Percentiles rank a stretch among this genome's conserved stretches.
phyloP scores from a whole-genome alignment of 1,284 basidiomycete species.

The Rhodotorula sp. region DNA sequence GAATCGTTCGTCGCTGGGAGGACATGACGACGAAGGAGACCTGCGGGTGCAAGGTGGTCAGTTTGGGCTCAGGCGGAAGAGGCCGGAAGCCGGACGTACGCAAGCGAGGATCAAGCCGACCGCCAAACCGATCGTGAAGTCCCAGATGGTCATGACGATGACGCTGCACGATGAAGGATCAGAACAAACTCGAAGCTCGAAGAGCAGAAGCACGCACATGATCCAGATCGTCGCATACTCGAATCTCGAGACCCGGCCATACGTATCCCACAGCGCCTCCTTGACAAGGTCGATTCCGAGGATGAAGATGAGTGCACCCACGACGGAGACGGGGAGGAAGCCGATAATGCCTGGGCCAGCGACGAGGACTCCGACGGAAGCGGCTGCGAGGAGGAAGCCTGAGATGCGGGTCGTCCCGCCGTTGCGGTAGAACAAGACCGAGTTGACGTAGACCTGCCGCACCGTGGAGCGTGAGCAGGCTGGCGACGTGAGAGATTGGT shows the following conservation, averaged over 20 bases:
- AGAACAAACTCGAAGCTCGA: too few species aligned
- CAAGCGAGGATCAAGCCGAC: constrained; percentile 69
- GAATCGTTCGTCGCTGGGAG: constrained; percentile 76
- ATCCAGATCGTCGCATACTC: constrained; percentile 58
- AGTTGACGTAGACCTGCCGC: constrained; percentile 61
- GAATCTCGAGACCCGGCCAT: constrained; percentile 67
- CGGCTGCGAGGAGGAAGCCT: constrained; percentile 78
- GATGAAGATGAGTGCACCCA: constrained; percentile 86
- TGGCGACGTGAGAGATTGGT: neutral
- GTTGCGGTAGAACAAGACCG: constrained; percentile 89
- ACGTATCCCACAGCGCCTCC: constrained; percentile 94
- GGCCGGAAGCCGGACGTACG: constrained; percentile 40
- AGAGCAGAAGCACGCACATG: too few species aligned
- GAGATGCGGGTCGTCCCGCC: constrained; percentile 82
- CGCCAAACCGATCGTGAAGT: constrained; percentile 90
- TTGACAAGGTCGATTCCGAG: constrained; percentile 92
- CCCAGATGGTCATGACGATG: constrained; percentile 86
- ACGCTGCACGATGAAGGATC: constrained; percentile 19
- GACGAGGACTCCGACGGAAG: constrained; percentile 70
- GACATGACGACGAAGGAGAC: constrained; percentile 95
- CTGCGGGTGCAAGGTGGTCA: neutral
- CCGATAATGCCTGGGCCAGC: constrained; percentile 83
- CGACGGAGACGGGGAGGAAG: constrained; percentile 63
- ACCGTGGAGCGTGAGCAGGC: neutral
- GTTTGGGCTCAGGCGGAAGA: too few species aligned